Percentiles rank a stretch among this genome's conserved stretches.
Conservation (phyloP, 148 eudicot genomes). For the Fagopyrum homotropicum region DNA sequence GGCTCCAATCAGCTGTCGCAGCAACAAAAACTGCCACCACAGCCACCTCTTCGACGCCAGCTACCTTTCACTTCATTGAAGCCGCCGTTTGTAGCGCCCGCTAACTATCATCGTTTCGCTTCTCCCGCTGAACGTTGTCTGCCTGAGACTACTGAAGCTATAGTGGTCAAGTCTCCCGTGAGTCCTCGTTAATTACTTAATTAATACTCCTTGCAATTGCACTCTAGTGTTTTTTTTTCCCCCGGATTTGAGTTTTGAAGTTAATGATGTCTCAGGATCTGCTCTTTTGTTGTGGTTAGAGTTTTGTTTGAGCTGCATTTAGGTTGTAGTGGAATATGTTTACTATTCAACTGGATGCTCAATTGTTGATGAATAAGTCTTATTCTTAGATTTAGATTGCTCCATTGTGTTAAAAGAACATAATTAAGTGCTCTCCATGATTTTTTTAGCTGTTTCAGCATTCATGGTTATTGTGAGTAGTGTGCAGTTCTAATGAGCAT, state of each 20-base stretch:
- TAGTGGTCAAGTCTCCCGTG: slow-evolving; percentile 64
- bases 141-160: slow-evolving; percentile 31
- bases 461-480: neutral
- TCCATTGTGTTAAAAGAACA: neutral
- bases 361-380: neutral
- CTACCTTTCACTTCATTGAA: slow-evolving; percentile 49
- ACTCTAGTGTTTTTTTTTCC: neutral
- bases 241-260: neutral
- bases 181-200: slow-evolving; percentile 16
- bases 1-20: slow-evolving; percentile 25
- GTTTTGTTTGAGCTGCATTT: neutral
- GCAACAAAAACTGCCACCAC: slow-evolving; percentile 26
- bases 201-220: neutral
- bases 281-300: neutral
- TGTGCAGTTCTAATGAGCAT: neutral
- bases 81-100: slow-evolving; percentile 43
- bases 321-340: neutral
- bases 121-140: slow-evolving; percentile 13
- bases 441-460: neutral
- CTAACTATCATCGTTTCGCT: slow-evolving; percentile 65
- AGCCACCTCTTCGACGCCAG: slow-evolving; percentile 36
- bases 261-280: slow-evolving; percentile 8
- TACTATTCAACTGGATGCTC: neutral
- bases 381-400: neutral
- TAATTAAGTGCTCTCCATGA: neutral